A percentile compares a stretch with the other conserved stretches of the same genome.
Evolutionary conservation across 306 rosid species (phyloP).

Genomic region (Vigna angularis): DNA sequence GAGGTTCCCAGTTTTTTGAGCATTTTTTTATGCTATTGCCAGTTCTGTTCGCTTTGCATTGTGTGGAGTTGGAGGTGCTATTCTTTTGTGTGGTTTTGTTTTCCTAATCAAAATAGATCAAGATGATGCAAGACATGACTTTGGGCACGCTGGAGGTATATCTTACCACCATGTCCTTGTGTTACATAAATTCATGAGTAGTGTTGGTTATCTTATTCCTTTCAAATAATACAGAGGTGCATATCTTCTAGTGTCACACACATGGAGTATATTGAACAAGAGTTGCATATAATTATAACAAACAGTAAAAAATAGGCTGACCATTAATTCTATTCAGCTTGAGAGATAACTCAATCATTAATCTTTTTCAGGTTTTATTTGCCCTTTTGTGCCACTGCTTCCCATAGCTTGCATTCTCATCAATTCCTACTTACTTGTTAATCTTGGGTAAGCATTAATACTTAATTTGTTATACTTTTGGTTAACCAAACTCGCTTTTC

Average conservation of each 20-base stretch:
- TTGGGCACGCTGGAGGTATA: constrained; percentile 94
- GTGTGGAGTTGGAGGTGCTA: constrained; percentile 75
- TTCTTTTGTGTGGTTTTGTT: constrained; percentile 66
- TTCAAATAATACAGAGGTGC: constrained; percentile 4
- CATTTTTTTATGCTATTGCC: constrained; percentile 44
- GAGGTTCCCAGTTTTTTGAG: constrained; percentile 15
- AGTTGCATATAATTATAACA: not conserved
- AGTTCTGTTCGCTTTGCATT: constrained; percentile 67
- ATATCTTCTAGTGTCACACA: not conserved
- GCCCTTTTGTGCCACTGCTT: constrained; percentile 91
- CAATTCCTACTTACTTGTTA: constrained; percentile 77
- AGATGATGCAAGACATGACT: constrained; percentile 90
- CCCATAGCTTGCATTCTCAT: constrained; percentile 81
- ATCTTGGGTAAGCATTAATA: constrained; percentile 73
- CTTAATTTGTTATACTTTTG: not conserved
- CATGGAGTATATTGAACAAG: not conserved
- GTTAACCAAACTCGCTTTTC: constrained; percentile 20
- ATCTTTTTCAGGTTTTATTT: constrained; percentile 73
- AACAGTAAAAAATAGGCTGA: not conserved
- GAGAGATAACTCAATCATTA: constrained; percentile 22
- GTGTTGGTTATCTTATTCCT: constrained; percentile 13
- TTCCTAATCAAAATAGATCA: constrained; percentile 73
- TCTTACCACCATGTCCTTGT: constrained; percentile 22
- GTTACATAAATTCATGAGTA: constrained; percentile 22
- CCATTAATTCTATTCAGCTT: constrained; percentile 25